Percentiles rank a stretch among this genome's conserved stretches.
These are phyloP conservation scores for Melaleuca alternifolia DNA, from an alignment of 345 rosid species.

Conservation along the genomic window DNA sequence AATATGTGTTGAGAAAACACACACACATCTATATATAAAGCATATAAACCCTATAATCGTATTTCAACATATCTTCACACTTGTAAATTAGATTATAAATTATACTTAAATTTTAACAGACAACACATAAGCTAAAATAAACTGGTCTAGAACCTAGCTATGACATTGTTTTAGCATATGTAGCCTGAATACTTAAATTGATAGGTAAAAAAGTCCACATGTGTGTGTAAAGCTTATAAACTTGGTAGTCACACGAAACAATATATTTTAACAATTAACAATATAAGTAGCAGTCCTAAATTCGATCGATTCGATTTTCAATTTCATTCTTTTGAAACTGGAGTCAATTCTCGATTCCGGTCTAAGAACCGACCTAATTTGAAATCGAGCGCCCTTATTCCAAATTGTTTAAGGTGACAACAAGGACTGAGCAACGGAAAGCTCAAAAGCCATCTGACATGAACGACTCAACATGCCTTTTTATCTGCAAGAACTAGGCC, in stretches of 20 bases:
- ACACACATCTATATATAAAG: not conserved
- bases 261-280: not conserved
- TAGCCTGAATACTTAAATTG: not conserved
- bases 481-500: not conserved
- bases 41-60: not conserved
- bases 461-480: not conserved
- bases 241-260: accelerated
- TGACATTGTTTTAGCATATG: not conserved
- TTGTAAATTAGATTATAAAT: accelerated
- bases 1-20: not conserved
- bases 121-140: accelerated
- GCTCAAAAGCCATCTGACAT: no score
- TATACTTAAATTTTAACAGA: not conserved
- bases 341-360: not conserved
- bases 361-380: not conserved
- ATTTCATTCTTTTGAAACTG: not conserved
- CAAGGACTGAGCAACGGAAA: not conserved
- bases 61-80: accelerated
- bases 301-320: not conserved
- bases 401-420: not conserved
- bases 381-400: not conserved
- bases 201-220: accelerated
- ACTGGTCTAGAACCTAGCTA: accelerated
- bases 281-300: accelerated
- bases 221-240: not conserved